These are phyloP conservation scores for Nothopassalora personata DNA, from an alignment of 2,329 filamentous ascomycete species.

Conservation along the genomic window DNA sequence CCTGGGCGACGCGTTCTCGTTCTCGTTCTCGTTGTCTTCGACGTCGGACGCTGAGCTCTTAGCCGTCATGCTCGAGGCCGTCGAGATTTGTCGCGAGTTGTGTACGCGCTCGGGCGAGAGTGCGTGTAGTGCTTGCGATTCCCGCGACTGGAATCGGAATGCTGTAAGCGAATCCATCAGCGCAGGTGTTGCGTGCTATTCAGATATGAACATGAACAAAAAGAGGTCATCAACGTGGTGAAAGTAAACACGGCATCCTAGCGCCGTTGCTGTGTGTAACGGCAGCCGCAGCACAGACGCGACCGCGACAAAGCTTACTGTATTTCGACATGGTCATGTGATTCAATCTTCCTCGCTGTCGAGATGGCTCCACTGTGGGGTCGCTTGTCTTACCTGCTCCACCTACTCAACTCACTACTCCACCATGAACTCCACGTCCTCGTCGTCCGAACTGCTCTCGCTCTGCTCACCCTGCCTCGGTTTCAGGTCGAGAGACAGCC, in stretches of 20 bases:
- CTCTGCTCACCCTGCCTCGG: not conserved
- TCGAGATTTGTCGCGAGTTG: conserved; percentile 26
- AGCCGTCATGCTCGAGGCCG: conserved; percentile 29
- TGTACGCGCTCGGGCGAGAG: conserved; percentile 62
- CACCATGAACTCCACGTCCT: not conserved
- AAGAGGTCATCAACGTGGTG: not conserved
- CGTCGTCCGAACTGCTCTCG: not conserved
- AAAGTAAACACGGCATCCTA: not conserved
- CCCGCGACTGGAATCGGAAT: conserved; percentile 51
- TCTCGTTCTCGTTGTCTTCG: conserved; percentile 14
- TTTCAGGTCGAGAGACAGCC: not conserved
- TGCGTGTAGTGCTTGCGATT: conserved; percentile 50
- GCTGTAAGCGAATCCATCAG: conserved; percentile 37
- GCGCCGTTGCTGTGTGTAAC: not conserved
- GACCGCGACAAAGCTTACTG: too few relatives aligned
- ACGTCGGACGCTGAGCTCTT: conserved; percentile 29
- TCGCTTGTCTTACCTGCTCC: too few relatives aligned
- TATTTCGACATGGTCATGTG: too few relatives aligned
- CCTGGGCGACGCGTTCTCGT: conserved; percentile 23
- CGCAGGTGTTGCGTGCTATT: not conserved
- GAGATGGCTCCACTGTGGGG: too few relatives aligned
- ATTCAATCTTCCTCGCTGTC: too few relatives aligned
- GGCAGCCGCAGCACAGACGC: not conserved
- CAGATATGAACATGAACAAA: not conserved
- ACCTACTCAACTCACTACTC: not conserved